Evolutionary conservation across 306 rosid species (phyloP), one percentile per base, ranked within the genome.

Genomic region (Vigna reflexopilosa): DNA sequence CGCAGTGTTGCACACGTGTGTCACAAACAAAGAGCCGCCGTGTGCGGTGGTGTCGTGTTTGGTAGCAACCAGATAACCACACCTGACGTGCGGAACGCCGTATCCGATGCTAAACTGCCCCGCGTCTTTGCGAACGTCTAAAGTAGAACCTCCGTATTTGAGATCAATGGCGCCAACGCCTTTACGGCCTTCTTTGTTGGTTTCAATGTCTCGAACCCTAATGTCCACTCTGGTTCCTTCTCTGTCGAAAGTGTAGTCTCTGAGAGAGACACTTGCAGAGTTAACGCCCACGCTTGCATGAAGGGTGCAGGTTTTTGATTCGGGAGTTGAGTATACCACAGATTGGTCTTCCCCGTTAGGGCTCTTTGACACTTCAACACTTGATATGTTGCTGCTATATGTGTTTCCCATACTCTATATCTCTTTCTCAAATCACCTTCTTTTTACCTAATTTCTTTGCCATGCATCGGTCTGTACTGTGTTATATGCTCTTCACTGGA

Each of bases 191-290:
- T 12, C 50, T 45, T 45, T 45, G 50, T 11, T 45, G 15, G 50
- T 45, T 45, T 59, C 16, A 28, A 0, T 22, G 9, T 12, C 40
- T 3, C 9, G 8, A 28, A 59, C 40, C 0, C 10, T 26, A 5
- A 73, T 14, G 8, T 73, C 42, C 19, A 57, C 68, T 22, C 17
- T 15, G 26, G 77, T 73, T 57, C 68, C 77, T 40, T 40, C 44
- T 4, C 50, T 58, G 8, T 73, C 44, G 1, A 57, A 73, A 57
- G 67, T 57, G 16, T 57, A 73, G 77, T 73, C 56, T 20, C 26
- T 22, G 28, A 73, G 77, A 4, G 50, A 11, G 15, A 45, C 50
- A 3, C 15, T 11, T 11, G 50, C 50, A 4, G 15, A 0, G 16
- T 12, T 4, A 4, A 45, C 50, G 16, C 16, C 50, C 4, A 12